Evolutionary conservation across 768 basidiomycete genomes (phyloP).

Genomic region (Amanita rubescens): DNA sequence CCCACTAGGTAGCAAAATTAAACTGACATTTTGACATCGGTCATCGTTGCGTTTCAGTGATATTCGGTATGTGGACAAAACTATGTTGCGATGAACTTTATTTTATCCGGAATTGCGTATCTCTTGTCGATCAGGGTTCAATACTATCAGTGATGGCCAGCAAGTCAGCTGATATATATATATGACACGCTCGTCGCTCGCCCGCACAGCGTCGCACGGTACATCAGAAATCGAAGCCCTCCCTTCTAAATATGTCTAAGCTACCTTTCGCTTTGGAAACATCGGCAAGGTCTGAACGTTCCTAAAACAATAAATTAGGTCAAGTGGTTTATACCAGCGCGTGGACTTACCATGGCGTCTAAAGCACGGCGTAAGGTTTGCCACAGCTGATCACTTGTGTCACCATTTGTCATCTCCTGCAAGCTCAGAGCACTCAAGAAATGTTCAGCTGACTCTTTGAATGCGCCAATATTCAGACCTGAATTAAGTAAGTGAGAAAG

Average conservation of each 20-base stretch:
- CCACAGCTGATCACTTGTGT: constrained; percentile 85
- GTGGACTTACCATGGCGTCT: constrained; percentile 59
- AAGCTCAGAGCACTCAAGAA: constrained; percentile 78
- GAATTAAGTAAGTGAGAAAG: constrained; percentile 5
- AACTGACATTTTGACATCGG: constrained; percentile 14
- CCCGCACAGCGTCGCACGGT: too few relatives aligned
- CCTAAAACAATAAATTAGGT: constrained; percentile 33
- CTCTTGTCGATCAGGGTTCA: too few relatives aligned
- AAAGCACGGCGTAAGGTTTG: constrained; percentile 80
- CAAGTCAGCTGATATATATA: background rate
- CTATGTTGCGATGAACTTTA: too few relatives aligned
- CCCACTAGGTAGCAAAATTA: too few relatives aligned
- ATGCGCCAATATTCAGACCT: constrained; percentile 95
- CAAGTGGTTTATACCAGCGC: background rate
- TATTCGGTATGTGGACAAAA: background rate
- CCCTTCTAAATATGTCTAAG: constrained; percentile 66
- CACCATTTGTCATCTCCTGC: constrained; percentile 62
- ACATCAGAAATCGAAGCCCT: constrained; percentile 83
- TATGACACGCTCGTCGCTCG: background rate
- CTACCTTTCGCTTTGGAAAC: constrained; percentile 55
- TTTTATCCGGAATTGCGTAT: too few relatives aligned
- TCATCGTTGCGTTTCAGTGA: background rate
- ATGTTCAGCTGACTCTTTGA: constrained; percentile 95
- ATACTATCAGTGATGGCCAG: background rate
- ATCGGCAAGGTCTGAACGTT: constrained; percentile 77